A percentile compares a stretch with the other conserved stretches of the same genome.
Conservation (phyloP, 179 eudicot species). For the Camellia oleifera region DNA sequence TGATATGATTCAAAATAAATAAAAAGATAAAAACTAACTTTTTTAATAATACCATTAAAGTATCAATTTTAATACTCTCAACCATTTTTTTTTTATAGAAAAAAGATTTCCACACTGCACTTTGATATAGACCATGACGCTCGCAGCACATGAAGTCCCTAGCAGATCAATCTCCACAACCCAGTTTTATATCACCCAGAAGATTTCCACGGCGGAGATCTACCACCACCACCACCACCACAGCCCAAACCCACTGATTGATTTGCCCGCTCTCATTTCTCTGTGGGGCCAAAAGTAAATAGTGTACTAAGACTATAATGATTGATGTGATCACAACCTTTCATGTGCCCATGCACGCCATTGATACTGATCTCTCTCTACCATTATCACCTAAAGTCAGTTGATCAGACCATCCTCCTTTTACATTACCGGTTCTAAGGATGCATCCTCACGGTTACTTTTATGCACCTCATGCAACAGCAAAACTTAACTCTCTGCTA, state of each 20-base stretch:
- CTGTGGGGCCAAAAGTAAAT: background rate
- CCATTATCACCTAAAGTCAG: background rate
- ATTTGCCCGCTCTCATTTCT: background rate
- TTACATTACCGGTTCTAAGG: conserved; percentile 19
- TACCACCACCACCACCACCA: conserved; percentile 13
- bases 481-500: conserved; percentile 11
- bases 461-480: conserved; percentile 20
- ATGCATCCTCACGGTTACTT: conserved; percentile 24
- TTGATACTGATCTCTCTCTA: background rate
- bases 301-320: background rate
- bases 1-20: too few species aligned
- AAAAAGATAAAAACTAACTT: too few species aligned
- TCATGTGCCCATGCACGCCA: conserved; percentile 29
- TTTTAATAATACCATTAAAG: too few species aligned
- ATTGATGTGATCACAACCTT: conserved; percentile 33
- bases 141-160: background rate
- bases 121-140: background rate
- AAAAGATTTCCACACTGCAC: background rate
- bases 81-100: too few species aligned
- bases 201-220: conserved; percentile 11
- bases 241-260: conserved; percentile 4
- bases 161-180: too few species aligned
- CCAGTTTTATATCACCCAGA: conserved; percentile 6
- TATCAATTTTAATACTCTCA: too few species aligned
- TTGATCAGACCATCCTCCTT: background rate